A percentile compares a stretch with the other conserved stretches of the same genome.
Evolutionary conservation across 805 yeast species (phyloP).

Genomic region (Teunomyces pallodes): DNA sequence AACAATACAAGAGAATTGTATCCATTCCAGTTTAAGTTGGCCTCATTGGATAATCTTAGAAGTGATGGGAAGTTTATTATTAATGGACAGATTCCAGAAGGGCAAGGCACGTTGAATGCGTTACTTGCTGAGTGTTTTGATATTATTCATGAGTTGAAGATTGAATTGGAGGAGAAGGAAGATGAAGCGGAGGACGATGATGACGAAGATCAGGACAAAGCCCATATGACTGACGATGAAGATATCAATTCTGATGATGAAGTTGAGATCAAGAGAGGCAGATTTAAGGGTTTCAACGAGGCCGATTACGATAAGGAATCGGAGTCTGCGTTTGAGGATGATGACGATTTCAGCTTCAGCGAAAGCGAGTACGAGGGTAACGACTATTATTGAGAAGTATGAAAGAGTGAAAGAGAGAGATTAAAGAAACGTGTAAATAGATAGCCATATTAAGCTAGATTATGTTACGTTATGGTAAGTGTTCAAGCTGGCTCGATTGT

Average conservation of each 20-base stretch:
- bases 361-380: slow-evolving; percentile 40
- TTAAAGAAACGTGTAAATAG: background rate
- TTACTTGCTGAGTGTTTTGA: slow-evolving; percentile 92
- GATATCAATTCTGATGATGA: slow-evolving; percentile 41
- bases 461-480: background rate
- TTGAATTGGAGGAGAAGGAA: slow-evolving; percentile 72
- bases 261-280: slow-evolving; percentile 42
- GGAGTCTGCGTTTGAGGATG: slow-evolving; percentile 30
- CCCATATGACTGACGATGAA: slow-evolving; percentile 8
- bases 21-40: slow-evolving; percentile 93
- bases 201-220: background rate
- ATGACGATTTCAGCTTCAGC: slow-evolving; percentile 16
- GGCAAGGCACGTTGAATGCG: slow-evolving; percentile 94
- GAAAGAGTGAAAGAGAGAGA: background rate
- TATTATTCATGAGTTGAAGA: slow-evolving; percentile 83
- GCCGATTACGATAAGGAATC: slow-evolving; percentile 44
- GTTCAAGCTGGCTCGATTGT: too few species aligned
- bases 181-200: slow-evolving; percentile 18
- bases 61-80: slow-evolving; percentile 90
- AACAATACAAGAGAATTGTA: slow-evolving; percentile 84
- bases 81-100: slow-evolving; percentile 90
- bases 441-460: background rate
- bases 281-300: slow-evolving; percentile 43
- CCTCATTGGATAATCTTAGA: slow-evolving; percentile 82
- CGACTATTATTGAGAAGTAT: slow-evolving; percentile 34